Conservation (phyloP, 768 basidiomycete species). For the Pleurotus tuber-regium region DNA sequence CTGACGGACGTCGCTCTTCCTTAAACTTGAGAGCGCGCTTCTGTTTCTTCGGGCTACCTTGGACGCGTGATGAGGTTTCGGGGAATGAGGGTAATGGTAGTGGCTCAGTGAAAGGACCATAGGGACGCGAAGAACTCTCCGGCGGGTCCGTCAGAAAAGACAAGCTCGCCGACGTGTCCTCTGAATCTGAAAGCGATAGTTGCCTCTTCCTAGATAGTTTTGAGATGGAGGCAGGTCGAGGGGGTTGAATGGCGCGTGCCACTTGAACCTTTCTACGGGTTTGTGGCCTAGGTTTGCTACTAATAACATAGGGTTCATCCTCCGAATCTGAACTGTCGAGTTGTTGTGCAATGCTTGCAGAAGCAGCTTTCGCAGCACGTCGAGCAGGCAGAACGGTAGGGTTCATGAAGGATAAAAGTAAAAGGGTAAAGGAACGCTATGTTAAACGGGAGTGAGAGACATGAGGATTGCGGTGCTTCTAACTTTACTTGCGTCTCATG, state of each 20-base stretch:
- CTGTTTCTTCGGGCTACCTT: constrained; percentile 38
- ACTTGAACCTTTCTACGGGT: neutral
- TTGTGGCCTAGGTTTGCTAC: neutral
- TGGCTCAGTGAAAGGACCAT: no score
- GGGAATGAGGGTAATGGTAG: neutral
- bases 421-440: neutral
- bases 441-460: neutral
- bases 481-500: constrained; percentile 4
- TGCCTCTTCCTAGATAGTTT: neutral
- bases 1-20: constrained; percentile 43
- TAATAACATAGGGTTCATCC: no score
- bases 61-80: neutral
- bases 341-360: neutral
- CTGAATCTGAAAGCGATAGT: neutral
- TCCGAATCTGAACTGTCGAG: constrained; percentile 5
- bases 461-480: no score
- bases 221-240: neutral
- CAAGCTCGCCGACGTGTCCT: no score
- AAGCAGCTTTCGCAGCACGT: constrained; percentile 5
- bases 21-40: constrained; percentile 32
- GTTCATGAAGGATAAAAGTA: neutral
- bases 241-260: neutral
- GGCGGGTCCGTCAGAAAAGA: no score
- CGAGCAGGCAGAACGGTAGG: neutral
- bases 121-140: no score